Percentiles rank a stretch among this genome's conserved stretches.
phyloP scores from a whole-genome alignment of 257 asterid genomes.

The Primulina eburnea region DNA sequence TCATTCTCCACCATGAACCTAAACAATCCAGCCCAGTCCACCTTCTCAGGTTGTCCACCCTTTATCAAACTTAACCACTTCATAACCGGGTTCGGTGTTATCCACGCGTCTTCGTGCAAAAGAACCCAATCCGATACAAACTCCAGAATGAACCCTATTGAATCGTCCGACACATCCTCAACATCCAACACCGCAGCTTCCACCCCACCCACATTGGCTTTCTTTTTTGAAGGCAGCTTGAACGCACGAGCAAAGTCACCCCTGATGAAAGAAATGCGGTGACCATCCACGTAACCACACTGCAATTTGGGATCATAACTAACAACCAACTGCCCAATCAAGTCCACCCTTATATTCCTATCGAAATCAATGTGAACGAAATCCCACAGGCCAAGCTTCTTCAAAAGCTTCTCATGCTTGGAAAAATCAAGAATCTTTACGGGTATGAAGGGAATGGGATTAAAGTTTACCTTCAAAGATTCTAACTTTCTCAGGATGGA shows the following conservation, averaged over 20 bases:
- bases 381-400: conserved; percentile 77
- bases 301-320: conserved; percentile 49
- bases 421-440: conserved; percentile 43
- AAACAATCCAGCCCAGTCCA: conserved; percentile 79
- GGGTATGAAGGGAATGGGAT: conserved; percentile 68
- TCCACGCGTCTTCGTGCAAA: conserved; percentile 77
- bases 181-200: conserved; percentile 52
- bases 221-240: conserved; percentile 56
- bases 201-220: conserved; percentile 29
- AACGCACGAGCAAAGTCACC: conserved; percentile 73
- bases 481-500: not conserved
- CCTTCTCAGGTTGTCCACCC: conserved; percentile 81
- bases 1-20: conserved; percentile 96
- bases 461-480: conserved; percentile 31
- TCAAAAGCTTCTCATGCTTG: conserved; percentile 55
- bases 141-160: conserved; percentile 42
- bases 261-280: conserved; percentile 47
- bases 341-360: conserved; percentile 51
- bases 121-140: conserved; percentile 68
- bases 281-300: conserved; percentile 44
- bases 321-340: conserved; percentile 68
- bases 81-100: conserved; percentile 63
- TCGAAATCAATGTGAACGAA: conserved; percentile 66
- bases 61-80: conserved; percentile 57
- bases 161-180: conserved; percentile 47